Conservation (phyloP, 2,329 filamentous ascomycete genomes). For the Fusarium tanahbumbuense region DNA sequence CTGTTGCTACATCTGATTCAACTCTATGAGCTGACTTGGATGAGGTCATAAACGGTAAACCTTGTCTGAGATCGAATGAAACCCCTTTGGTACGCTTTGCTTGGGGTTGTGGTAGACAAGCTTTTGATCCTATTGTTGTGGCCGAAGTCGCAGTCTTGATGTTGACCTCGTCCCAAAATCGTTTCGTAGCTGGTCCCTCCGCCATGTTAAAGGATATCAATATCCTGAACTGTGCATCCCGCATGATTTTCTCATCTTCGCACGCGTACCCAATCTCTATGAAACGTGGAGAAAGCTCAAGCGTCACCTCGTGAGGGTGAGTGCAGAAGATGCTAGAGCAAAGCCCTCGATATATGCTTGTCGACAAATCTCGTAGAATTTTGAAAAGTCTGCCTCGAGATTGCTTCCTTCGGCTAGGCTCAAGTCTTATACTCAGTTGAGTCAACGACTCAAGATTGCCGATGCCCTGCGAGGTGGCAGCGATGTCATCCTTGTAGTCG, state of each 20-base stretch:
- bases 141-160: neutral
- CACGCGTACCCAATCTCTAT: neutral
- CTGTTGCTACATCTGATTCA: neutral
- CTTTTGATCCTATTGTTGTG: fast-evolving
- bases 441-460: neutral
- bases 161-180: conserved; percentile 17
- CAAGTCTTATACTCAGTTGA: neutral
- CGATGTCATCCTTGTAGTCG: conserved; percentile 12
- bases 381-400: conserved; percentile 21
- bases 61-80: neutral
- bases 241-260: neutral
- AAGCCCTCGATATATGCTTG: conserved; percentile 25
- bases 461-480: neutral
- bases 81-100: neutral
- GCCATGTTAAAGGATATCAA: conserved; percentile 15
- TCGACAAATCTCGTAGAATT: conserved; percentile 9
- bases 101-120: neutral
- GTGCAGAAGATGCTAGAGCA: conserved; percentile 18
- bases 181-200: neutral
- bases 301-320: conserved; percentile 9
- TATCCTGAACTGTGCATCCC: conserved; percentile 8
- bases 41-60: neutral
- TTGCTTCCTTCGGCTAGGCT: conserved; percentile 10
- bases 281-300: neutral
- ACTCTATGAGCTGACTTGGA: neutral